These are phyloP conservation scores for Neonectria neomacrospora DNA, from an alignment of 2,329 filamentous ascomycete species.

Conservation along the genomic window DNA sequence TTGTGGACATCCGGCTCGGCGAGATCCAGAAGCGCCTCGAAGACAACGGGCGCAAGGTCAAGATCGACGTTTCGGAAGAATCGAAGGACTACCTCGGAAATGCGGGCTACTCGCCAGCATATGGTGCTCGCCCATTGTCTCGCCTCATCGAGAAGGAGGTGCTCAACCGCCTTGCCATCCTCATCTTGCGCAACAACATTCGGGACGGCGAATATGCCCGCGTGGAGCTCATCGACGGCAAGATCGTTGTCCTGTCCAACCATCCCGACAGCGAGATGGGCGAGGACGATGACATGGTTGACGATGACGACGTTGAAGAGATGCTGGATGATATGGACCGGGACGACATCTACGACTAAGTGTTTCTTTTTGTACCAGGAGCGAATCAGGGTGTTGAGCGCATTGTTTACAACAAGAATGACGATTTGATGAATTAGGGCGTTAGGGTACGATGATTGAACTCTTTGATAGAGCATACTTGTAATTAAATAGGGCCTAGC, in stretches of 20 bases:
- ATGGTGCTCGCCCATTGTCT: conserved; percentile 88
- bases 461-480: conserved; percentile 13
- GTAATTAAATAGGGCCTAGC: conserved; percentile 1
- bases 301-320: conserved; percentile 81
- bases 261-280: conserved; percentile 72
- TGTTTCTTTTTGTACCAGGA: neutral
- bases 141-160: conserved; percentile 97
- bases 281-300: conserved; percentile 78
- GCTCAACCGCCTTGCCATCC: conserved; percentile 89
- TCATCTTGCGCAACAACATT: conserved; percentile 87
- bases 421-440: conserved; percentile 20
- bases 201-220: conserved; percentile 85
- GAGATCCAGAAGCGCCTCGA: conserved; percentile 95
- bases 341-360: conserved; percentile 64
- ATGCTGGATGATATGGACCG: conserved; percentile 70
- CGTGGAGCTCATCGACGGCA: conserved; percentile 82
- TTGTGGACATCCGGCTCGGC: conserved; percentile 87
- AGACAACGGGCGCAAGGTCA: conserved; percentile 85
- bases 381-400: neutral
- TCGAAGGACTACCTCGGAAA: conserved; percentile 94
- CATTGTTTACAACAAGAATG: conserved; percentile 12
- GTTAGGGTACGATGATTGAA: conserved; percentile 16
- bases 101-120: conserved; percentile 93
- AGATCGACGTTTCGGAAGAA: conserved; percentile 82
- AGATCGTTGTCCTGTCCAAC: conserved; percentile 85